Conservation (phyloP, 257 asterid species). For the Solanum megistacrolobum region DNA sequence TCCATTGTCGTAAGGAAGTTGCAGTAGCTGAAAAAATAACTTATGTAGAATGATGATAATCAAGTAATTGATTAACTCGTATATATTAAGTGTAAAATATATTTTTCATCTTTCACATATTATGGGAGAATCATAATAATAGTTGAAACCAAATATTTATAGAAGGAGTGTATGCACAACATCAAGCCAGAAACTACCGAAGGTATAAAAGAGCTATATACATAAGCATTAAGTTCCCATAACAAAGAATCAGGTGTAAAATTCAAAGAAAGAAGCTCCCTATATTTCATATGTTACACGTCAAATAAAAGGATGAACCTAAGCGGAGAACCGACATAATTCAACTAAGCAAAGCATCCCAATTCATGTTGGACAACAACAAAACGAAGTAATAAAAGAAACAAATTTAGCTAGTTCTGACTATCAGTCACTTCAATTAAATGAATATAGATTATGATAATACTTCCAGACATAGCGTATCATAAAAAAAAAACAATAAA, state of each 20-base stretch:
- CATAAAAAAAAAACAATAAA: background rate
- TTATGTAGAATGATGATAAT: background rate
- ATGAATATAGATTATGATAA: no score
- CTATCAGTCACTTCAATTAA: no score
- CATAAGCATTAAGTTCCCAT: background rate
- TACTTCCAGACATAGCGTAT: no score
- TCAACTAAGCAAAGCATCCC: background rate
- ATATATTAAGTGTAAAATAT: background rate
- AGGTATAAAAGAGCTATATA: background rate
- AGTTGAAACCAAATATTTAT: background rate
- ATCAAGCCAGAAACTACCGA: background rate
- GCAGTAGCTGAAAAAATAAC: background rate
- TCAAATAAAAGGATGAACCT: background rate
- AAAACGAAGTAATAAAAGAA: background rate
- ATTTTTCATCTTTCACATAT: background rate
- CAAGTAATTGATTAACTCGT: background rate
- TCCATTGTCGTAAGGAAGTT: background rate
- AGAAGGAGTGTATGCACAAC: background rate
- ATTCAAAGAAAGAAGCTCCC: background rate
- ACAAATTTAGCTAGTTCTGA: background rate
- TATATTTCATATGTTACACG: no score
- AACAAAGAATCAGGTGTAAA: background rate
- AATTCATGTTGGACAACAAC: background rate
- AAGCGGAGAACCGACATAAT: background rate
- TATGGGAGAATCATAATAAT: background rate